Base-by-base conservation (phyloP, 2,329 filamentous ascomycete species). In the Pseudonectria buxi region DNA sequence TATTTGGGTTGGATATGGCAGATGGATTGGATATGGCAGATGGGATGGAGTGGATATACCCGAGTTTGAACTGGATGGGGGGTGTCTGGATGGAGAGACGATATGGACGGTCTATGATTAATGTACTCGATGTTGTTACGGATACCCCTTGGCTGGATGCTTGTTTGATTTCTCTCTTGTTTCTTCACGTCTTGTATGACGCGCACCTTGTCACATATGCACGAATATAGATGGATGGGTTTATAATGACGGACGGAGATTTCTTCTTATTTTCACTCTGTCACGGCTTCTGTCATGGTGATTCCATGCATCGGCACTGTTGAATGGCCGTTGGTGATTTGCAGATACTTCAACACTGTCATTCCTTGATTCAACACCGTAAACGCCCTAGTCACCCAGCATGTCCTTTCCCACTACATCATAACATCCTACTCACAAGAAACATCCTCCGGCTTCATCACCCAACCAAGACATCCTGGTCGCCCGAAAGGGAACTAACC, bases 401-500 rank as follows among this genome's bases (percentile, higher is more conserved):
- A n/a, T n/a, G n/a, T n/a, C 11, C 18, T 33, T 25, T 28, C 27
- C 11, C 10, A 37, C 15, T 42, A 16, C 35, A 43, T 30, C 29
- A 30, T 27, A 14, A 16, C 14, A 26, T 26, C 27, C n/a, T n/a
- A n/a, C n/a, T n/a, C n/a, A n/a, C n/a, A n/a, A n/a, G n/a, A n/a
- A n/a, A n/a, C 30, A 28, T 28, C 26, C 16, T 25, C 14, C 30
- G 18, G 15, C 27, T 13, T 39, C 36, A 18, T 40, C 34, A 5
- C n/a, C 56, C 56, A 28, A 61, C 43, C n/a, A 49, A 14, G 11
- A 57, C 35, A 25, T 47, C 36, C 32, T 60, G 33, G 14, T 53
- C 31, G 1, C 59, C 59, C 18, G 55, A 57, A 24, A 65, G 41
- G 6, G 51, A 57, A 7, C 53, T 40, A 9, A 61, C 46, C 9